Evolutionary conservation across 2,329 filamentous ascomycete species (phyloP), one percentile per base, ranked within the genome.

Genomic region (Fusarium mexicanum): DNA sequence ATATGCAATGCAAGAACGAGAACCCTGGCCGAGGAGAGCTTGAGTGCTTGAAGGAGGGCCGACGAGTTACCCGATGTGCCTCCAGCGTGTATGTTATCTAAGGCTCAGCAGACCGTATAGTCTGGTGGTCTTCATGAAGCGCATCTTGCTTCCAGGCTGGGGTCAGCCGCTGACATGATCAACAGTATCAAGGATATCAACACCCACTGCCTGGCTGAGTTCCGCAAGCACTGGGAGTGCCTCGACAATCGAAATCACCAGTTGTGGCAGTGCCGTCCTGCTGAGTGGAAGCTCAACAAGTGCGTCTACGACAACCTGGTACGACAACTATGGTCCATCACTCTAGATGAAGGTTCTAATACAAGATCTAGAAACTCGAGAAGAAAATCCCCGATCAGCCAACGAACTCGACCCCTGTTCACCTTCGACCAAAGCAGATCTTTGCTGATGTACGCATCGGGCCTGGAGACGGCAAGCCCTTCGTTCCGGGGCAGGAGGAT

Each of bases 1-100:
- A 93, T 87, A 99, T 99, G 96, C 94, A 97, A 87, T 99, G 96
- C 93, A 99, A 99, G 92, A 94, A 91, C 78, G 95, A 98, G 86
- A 92, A 94, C 80, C 92, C 94, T 73, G 96, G 96, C 79, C 91
- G 90, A 84, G 96, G 95, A 83, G 96, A 99, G 88, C 85, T 97
- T 74, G 94, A 98, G 78, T 99, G 96, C 86, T 86, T 99, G 89
- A 96, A 94, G 88, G 96, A 99, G 87, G 96, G 96, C 65, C 91
- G 96, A 83, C 94, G 96, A 85, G 96, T 99, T 72, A 99, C 96
- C 78, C 91, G 96, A 86, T 99, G 96, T 87, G 96, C 96, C 68
- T 92, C 93, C 78, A 97, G 94, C 85, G 96, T 99, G 94, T 98
- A 92, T 80, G 93, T 93, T 70, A 24, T 37, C 53, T 38, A 41